Evolutionary conservation across 371 early-diverging fungal species (phyloP), one percentile per base, ranked within the genome.

Genomic region (Lichtheimia hyalospora): DNA sequence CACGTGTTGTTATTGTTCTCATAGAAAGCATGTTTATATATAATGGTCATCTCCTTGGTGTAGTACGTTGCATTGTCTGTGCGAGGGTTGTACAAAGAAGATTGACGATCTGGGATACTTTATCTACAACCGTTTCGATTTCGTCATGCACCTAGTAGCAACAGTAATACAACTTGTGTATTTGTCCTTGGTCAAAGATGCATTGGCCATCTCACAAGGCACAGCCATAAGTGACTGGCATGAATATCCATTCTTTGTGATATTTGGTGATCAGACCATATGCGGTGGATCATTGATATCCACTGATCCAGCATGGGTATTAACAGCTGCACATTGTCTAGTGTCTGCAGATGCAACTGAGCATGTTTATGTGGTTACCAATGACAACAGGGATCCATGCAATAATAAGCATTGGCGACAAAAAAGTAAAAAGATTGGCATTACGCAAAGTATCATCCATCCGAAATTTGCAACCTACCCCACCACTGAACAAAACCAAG

Each of bases 211-310:
- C 6, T 34, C 34, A 6, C 10, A 34, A 8, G 34, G 34, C 34
- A 34, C 34, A 34, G 34, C 34, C 34, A 34, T 34, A 34, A 34
- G 51, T 63, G 14, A 66, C 61, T 44, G 74, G 74, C 21, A 57
- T n/a, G 15, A 15, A 3, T 75, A 67, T 20, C 67, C 73, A 14
- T 75, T 73, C 49, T 66, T 52, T 39, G 76, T 67, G 1, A 61
- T 60, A 48, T 50, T 75, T 13, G 60, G 54, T 2, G 41, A 58
- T 12, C 73, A 73, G 2, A 52, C 57, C 12, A 41, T 68, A 21
- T 75, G 76, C 54, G 73, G 76, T n/a, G 76, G 73, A 8, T 58
- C 54, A 13, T 62, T 73, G 2, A 63, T 75, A 13, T 70, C 73
- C 27, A 40, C 64, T 12, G 61, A 75, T 24, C 75, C 75, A 4